phyloP scores from a whole-genome alignment of 2,329 filamentous ascomycete genomes.

The Akanthomyces dipterigenus region DNA sequence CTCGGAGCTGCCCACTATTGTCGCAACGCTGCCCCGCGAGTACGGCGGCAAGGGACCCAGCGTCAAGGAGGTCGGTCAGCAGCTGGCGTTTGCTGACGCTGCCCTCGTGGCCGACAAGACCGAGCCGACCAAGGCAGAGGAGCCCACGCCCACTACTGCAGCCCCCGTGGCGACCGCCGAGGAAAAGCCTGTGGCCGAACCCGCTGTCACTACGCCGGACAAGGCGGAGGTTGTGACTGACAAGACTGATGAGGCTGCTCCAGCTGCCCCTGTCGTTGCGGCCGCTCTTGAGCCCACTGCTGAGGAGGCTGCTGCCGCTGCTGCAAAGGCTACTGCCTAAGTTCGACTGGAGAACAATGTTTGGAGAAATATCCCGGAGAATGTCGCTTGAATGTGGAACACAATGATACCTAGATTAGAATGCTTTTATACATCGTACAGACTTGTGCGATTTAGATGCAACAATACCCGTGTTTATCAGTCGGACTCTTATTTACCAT shows the following conservation, averaged over 20 bases:
- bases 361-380: background rate
- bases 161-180: background rate
- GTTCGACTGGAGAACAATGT: background rate
- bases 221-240: conserved; percentile 10
- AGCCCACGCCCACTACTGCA: background rate
- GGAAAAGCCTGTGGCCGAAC: conserved; percentile 5
- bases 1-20: conserved; percentile 51
- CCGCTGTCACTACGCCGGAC: background rate
- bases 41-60: conserved; percentile 68
- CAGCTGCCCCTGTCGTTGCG: background rate
- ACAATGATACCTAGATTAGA: conserved; percentile 9
- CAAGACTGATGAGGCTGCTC: background rate
- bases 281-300: conserved; percentile 12
- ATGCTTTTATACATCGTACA: background rate
- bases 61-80: conserved; percentile 28
- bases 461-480: conserved; percentile 5
- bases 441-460: background rate
- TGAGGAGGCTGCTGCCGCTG: conserved; percentile 8
- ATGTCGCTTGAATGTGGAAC: background rate
- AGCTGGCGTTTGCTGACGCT: conserved; percentile 18
- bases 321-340: conserved; percentile 12
- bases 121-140: conserved; percentile 9
- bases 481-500: background rate
- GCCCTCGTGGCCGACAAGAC: conserved; percentile 18
- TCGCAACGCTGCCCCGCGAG: conserved; percentile 58